These are phyloP conservation scores for Copromyces sp. DNA, from an alignment of 495 filamentous ascomycete genomes.

Conservation along the genomic window DNA sequence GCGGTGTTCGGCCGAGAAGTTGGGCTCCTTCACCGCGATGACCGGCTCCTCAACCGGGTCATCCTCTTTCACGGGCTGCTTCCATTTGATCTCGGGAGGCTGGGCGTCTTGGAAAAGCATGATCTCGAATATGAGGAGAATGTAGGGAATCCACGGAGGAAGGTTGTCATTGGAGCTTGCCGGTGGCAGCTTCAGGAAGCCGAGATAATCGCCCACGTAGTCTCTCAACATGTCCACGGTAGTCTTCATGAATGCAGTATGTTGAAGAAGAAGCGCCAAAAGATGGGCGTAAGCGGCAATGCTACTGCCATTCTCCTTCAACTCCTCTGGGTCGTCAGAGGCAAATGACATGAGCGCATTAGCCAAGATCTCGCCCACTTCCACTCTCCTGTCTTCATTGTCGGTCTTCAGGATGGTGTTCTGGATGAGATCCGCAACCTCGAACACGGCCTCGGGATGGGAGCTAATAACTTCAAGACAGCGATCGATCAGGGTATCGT, in stretches of 20 bases:
- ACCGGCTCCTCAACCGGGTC: slow-evolving; percentile 44
- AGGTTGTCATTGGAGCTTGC: slow-evolving; percentile 59
- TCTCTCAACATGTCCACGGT: slow-evolving; percentile 67
- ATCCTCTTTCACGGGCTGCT: slow-evolving; percentile 46
- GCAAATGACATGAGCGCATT: slow-evolving; percentile 79
- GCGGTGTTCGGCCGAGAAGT: slow-evolving; percentile 57
- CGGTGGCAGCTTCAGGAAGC: slow-evolving; percentile 67
- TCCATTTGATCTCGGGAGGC: slow-evolving; percentile 66
- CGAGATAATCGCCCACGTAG: slow-evolving; percentile 63
- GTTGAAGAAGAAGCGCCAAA: slow-evolving; percentile 75
- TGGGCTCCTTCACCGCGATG: slow-evolving; percentile 50
- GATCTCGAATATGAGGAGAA: slow-evolving; percentile 83
- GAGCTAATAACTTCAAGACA: slow-evolving; percentile 82
- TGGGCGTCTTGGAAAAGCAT: slow-evolving; percentile 79
- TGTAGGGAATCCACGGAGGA: slow-evolving; percentile 84
- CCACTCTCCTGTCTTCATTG: slow-evolving; percentile 53
- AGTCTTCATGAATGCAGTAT: slow-evolving; percentile 68
- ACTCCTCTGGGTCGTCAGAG: slow-evolving; percentile 67
- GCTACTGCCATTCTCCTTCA: slow-evolving; percentile 45
- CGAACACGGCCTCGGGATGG: slow-evolving; percentile 82
- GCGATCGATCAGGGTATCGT: slow-evolving; percentile 73
- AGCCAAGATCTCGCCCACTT: slow-evolving; percentile 73
- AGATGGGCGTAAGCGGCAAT: slow-evolving; percentile 91
- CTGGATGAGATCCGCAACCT: slow-evolving; percentile 76
- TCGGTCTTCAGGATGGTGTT: slow-evolving; percentile 61